Conservation (phyloP, 805 yeast species). For the Nakazawaea ishiwadae region DNA sequence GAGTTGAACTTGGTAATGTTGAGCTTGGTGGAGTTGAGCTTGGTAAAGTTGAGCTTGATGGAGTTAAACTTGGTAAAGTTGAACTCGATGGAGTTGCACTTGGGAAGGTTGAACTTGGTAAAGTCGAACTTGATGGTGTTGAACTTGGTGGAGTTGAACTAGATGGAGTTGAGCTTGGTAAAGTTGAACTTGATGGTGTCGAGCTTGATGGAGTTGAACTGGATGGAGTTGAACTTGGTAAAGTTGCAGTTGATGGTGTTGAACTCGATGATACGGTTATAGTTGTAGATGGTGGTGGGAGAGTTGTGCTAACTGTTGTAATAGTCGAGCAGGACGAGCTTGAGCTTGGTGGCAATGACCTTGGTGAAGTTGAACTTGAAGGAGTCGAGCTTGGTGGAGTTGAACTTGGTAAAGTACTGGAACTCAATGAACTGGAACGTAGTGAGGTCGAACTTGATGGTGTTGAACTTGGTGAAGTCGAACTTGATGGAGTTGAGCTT, state of each 20-base stretch:
- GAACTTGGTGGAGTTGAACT: neutral
- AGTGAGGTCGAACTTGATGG: neutral
- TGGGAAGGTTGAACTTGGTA: neutral
- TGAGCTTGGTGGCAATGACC: neutral
- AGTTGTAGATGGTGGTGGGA: too few species aligned
- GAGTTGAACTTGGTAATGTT: neutral
- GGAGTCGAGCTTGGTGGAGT: conserved; percentile 1
- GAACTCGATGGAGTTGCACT: neutral
- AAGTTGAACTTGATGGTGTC: neutral
- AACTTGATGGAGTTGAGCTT: neutral
- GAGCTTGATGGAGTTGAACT: neutral
- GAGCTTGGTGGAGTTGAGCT: neutral
- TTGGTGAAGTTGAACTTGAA: conserved; percentile 1
- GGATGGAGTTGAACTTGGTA: conserved; percentile 1
- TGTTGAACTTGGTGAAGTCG: neutral
- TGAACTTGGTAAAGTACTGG: neutral
- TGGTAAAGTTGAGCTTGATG: neutral
- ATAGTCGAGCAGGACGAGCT: too few species aligned
- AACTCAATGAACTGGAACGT: neutral
- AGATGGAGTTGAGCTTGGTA: neutral
- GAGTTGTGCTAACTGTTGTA: too few species aligned
- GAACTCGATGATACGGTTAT: too few species aligned
- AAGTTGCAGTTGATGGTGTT: neutral
- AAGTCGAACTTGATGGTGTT: neutral
- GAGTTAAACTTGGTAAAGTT: neutral